Base-by-base conservation (phyloP, 2,329 filamentous ascomycete species). In the Alternaria viburni region DNA sequence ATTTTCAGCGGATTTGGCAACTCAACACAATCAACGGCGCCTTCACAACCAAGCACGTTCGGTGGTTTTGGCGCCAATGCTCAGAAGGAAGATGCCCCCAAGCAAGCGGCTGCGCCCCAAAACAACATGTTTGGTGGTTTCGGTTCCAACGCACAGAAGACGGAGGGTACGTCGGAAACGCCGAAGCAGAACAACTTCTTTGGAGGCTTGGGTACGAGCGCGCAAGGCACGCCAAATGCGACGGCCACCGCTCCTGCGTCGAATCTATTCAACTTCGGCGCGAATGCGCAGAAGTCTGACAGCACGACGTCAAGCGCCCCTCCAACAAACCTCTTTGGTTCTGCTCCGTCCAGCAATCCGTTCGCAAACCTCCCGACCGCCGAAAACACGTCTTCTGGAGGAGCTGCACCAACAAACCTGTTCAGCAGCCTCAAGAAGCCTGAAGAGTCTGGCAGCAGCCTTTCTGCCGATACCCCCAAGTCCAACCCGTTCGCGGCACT, bases 341-440 rank as follows among this genome's bases (percentile, higher is more conserved):
- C 47, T 43, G 36, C 62, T 25, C 49, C 21, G 36, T 62, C 62
- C 28, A 59, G 51, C 41, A 71, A 68, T 30, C 65, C 66, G 7
- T 71, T 75, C 50, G 61, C 69, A 10, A 57, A 46, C 10, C 63
- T 69, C 11, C 62, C 65, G n/a, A 55, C 64, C 13, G 41, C 67
- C 5, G 17, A 67, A 7, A 59, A 45, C 13, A 61, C 62, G 23
- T 54, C 67, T 11, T 46, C 59, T 21, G 49, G 61, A 12, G 30
- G 69, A 9, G 45, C 56, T 17, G 56, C 68, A 6, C 19, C 68
- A 6, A 65, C 61, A 46, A 68, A 64, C 44, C 36, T 71, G 7
- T 72, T 73, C 52, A 63, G 57, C 21, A 66, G 54, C 50, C 66
- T 68, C 23, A 71, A 70, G 61, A 71, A 68, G 57, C 61, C 62